Conservation (phyloP, 2,329 filamentous ascomycete genomes). For the Aspergillus piperis region DNA sequence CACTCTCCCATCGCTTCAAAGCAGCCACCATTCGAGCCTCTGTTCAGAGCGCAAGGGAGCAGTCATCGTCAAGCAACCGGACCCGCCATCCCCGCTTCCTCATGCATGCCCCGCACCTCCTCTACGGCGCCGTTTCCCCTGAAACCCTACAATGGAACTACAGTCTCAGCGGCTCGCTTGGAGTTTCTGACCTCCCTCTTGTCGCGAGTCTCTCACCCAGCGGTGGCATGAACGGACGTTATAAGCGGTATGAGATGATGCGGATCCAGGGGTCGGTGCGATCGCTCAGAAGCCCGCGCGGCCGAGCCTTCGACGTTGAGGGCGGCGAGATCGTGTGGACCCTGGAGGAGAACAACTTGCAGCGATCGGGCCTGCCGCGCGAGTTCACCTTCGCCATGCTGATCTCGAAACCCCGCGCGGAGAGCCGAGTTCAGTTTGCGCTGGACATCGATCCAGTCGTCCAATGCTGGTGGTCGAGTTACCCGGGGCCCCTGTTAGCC, state of each 20-base stretch:
- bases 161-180: conserved; percentile 49
- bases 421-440: conserved; percentile 41
- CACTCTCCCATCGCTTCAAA: conserved; percentile 49
- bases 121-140: conserved; percentile 50
- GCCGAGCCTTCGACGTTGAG: conserved; percentile 42
- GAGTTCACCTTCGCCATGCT: conserved; percentile 56
- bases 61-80: conserved; percentile 13
- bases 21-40: conserved; percentile 48
- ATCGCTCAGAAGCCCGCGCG: conserved; percentile 39
- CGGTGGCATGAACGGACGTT: conserved; percentile 43
- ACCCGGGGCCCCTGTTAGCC: conserved; percentile 45
- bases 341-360: conserved; percentile 52
- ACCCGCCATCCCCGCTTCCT: conserved; percentile 46
- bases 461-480: conserved; percentile 43
- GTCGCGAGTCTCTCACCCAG: conserved; percentile 46
- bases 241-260: conserved; percentile 54
- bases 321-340: conserved; percentile 53
- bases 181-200: conserved; percentile 48
- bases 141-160: conserved; percentile 54
- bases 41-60: conserved; percentile 15
- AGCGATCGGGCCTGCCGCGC: conserved; percentile 52
- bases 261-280: conserved; percentile 51
- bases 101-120: conserved; percentile 53
- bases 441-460: conserved; percentile 49
- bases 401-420: conserved; percentile 47